Conservation (phyloP, 306 rosid genomes). For the Inga laurina region DNA sequence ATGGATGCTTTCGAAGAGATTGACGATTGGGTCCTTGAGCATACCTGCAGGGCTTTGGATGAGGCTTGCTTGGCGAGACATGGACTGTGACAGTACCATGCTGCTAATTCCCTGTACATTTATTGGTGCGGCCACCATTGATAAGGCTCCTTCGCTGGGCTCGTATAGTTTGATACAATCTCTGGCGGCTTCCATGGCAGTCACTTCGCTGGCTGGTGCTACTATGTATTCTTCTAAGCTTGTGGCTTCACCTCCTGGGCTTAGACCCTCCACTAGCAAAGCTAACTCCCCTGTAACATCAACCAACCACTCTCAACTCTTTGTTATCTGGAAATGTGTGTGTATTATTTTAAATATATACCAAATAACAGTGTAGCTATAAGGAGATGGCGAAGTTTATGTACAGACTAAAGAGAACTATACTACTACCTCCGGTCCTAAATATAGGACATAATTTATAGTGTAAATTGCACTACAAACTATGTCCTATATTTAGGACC, state of each 20-base stretch:
- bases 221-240: constrained; percentile 82
- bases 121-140: constrained; percentile 83
- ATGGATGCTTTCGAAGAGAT: constrained; percentile 77
- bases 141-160: constrained; percentile 63
- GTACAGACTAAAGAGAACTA: not conserved
- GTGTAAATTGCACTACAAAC: too few relatives aligned
- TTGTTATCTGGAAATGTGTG: not conserved
- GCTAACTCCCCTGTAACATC: constrained; percentile 77
- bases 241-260: constrained; percentile 73
- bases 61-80: constrained; percentile 74
- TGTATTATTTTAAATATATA: not conserved
- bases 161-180: constrained; percentile 73
- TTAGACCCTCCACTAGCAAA: constrained; percentile 80
- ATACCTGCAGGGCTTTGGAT: constrained; percentile 31
- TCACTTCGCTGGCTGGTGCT: constrained; percentile 59
- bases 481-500: too few relatives aligned
- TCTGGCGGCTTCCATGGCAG: constrained; percentile 45
- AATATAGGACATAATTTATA: too few relatives aligned
- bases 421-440: too few relatives aligned
- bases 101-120: constrained; percentile 70
- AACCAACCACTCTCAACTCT: not conserved
- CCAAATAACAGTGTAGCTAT: not conserved
- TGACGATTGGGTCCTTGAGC: constrained; percentile 77
- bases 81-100: constrained; percentile 2
- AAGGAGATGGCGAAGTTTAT: not conserved